These are phyloP conservation scores for Helianthus tuberosus DNA, from an alignment of 129 eudicot genomes.

Conservation along the genomic window DNA sequence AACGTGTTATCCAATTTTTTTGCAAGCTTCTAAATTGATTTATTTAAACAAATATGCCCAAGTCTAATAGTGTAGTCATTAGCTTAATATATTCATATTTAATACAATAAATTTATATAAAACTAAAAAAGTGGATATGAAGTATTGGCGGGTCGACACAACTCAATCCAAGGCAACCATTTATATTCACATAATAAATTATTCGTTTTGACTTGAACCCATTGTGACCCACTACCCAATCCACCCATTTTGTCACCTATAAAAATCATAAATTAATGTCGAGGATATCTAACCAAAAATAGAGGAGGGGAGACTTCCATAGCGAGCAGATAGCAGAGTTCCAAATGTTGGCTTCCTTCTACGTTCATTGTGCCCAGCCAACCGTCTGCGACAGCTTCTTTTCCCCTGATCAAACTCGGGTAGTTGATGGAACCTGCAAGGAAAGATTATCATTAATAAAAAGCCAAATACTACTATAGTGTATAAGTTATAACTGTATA, in stretches of 20 bases:
- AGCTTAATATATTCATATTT: neutral
- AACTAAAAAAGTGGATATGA: neutral
- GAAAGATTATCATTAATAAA: neutral
- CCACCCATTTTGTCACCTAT: neutral
- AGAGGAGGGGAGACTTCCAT: slow-evolving; percentile 61
- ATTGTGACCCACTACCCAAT: neutral
- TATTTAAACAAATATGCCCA: neutral
- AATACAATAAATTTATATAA: neutral
- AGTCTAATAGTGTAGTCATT: neutral
- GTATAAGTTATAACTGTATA: too few relatives aligned
- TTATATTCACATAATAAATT: neutral
- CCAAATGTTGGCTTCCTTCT: slow-evolving; percentile 87
- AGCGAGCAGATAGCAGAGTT: slow-evolving; percentile 65
- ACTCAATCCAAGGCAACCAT: neutral
- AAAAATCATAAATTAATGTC: neutral
- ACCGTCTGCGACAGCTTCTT: slow-evolving; percentile 90
- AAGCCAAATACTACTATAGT: neutral
- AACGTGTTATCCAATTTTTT: neutral
- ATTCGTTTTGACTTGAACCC: neutral
- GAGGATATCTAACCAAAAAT: slow-evolving; percentile 54
- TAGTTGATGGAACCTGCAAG: slow-evolving; percentile 77
- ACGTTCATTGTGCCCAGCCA: slow-evolving; percentile 98
- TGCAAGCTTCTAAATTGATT: neutral
- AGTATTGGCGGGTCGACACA: neutral
- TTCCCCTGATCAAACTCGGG: slow-evolving; percentile 93